Base-by-base conservation (phyloP, 2,329 filamentous ascomycete species). In the Zymoseptoria tritici region DNA sequence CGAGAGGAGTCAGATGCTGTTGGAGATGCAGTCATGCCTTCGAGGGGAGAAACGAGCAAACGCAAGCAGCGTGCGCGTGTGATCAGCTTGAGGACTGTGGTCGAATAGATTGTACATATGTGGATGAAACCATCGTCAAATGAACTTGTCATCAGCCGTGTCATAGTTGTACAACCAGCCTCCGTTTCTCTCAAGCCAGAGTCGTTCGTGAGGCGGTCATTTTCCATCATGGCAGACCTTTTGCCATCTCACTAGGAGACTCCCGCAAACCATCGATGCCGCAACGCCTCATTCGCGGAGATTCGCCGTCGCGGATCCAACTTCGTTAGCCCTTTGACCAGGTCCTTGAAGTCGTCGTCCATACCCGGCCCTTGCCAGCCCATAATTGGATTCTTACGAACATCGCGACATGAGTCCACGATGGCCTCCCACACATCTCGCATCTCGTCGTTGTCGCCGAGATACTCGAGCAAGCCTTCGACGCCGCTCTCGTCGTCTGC, bases 401-500 rank as follows among this genome's bases (percentile, higher is more conserved):
- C 16, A n/a, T 46, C 36, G 36, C 36, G 36, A 46, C 36, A 46
- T 7, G 13, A 13, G 11, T 46, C 36, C 5, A n/a, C 36, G 36
- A 46, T 16, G 16, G 36, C 36, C 36, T 46, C 36, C 13, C 36
- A 46, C 36, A 46, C 36, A 7, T 46, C 36, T 46, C 36, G 36
- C 36, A 46, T 46, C 36, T 46, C 36, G 36, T 46, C 16, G 36
- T 46, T n/a, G 2, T 46, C 36, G 36, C 36, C 36, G 36, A 46
- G 36, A n/a, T 46, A 46, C 13, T 46, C 13, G 2, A 46, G 6
- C 36, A 46, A 46, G 11, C 36, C 36, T n/a, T n/a, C 5, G 16
- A 46, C 5, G 36, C 16, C 36, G 6, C 36, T 46, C 36, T 46
- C 36, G 16, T 49, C 52, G 19, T 70, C 60, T 19, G 61, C 63